Evolutionary conservation across 306 rosid species (phyloP).

Genomic region (Medicago arabica): DNA sequence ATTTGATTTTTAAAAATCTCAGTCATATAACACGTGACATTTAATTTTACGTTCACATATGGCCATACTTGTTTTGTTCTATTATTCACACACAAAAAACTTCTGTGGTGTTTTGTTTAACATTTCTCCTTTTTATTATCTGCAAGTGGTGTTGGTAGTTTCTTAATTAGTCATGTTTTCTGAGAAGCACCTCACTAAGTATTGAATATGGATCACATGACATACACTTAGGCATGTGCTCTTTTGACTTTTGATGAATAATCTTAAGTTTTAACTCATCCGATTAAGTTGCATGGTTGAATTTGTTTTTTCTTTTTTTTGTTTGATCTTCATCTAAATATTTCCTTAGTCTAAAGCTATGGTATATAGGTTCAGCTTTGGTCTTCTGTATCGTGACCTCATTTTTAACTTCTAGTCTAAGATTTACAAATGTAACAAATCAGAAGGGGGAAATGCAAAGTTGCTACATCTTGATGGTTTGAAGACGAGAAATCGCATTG

Average conservation of each 20-base stretch:
- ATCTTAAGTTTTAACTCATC: slow-evolving; percentile 21
- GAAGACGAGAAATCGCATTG: background rate
- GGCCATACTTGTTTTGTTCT: slow-evolving; percentile 21
- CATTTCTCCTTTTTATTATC: background rate
- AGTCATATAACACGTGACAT: background rate
- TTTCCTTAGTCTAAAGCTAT: slow-evolving; percentile 15
- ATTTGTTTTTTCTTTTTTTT: background rate
- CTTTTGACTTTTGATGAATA: slow-evolving; percentile 37
- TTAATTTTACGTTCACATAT: slow-evolving; percentile 32
- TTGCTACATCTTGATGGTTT: background rate
- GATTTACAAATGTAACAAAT: background rate
- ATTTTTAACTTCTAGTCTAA: background rate
- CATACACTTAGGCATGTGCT: slow-evolving; percentile 15
- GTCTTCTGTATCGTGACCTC: background rate
- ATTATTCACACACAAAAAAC: background rate
- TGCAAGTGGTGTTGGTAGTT: slow-evolving; percentile 6
- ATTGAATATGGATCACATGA: slow-evolving; percentile 29
- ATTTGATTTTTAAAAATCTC: slow-evolving; percentile 22
- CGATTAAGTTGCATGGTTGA: background rate
- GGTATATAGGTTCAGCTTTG: background rate
- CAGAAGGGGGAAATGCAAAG: background rate
- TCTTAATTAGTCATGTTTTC: slow-evolving; percentile 2
- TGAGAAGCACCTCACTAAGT: background rate
- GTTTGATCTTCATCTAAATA: slow-evolving; percentile 4
- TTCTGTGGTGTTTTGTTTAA: background rate